Evolutionary conservation across 139 green algal genomes (phyloP).

Genomic region (Micractinium sp.): DNA sequence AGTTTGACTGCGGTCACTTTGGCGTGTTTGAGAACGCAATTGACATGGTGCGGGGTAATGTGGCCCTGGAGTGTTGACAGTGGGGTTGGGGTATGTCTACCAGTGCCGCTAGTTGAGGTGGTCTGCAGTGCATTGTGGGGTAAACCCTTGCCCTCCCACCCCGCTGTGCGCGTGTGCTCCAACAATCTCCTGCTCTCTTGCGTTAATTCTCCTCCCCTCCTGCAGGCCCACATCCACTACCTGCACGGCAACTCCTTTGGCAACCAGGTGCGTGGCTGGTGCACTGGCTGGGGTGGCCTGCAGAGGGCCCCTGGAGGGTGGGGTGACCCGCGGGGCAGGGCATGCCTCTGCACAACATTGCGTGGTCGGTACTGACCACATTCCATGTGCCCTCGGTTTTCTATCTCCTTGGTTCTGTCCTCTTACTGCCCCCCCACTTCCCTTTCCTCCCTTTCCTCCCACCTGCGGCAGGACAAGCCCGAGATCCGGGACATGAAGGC

Average conservation of each 20-base stretch:
- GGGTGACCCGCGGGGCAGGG: too few species aligned
- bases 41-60: conserved; percentile 77
- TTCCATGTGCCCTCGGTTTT: not conserved
- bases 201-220: not conserved
- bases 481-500: conserved; percentile 77
- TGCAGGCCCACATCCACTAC: conserved; percentile 85
- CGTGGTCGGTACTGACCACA: too few species aligned
- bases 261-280: conserved; percentile 17
- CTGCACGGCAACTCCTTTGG: conserved; percentile 70
- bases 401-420: not conserved
- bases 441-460: too few species aligned
- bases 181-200: too few species aligned
- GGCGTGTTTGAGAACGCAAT: conserved; percentile 92
- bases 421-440: not conserved
- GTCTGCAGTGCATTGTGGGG: too few species aligned
- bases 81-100: too few species aligned
- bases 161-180: too few species aligned
- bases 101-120: too few species aligned
- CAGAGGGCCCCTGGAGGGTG: too few species aligned
- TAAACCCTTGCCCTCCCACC: too few species aligned
- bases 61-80: too few species aligned
- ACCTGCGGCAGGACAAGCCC: conserved; percentile 38
- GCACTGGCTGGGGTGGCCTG: not conserved
- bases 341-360: not conserved
- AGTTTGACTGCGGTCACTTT: conserved; percentile 63